phyloP scores from a whole-genome alignment of 352 stramenopile genomes.

The Phytophthora tubulina region DNA sequence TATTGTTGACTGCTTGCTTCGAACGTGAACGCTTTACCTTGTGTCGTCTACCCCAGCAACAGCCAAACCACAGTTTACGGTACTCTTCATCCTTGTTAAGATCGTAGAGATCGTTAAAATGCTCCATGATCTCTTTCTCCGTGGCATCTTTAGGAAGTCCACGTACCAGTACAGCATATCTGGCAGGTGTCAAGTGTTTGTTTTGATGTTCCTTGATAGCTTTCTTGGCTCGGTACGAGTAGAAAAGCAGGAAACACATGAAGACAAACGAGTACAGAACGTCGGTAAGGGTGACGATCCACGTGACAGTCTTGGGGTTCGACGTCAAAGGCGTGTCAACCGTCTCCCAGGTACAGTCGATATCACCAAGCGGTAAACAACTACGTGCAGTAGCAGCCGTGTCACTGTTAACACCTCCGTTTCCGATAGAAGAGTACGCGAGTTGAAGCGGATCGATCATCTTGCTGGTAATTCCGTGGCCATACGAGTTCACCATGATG shows the following conservation, averaged over 20 bases:
- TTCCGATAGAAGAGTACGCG: conserved; percentile 55
- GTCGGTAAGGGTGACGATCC: conserved; percentile 58
- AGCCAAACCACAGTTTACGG: conserved; percentile 62
- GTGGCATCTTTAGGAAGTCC: conserved; percentile 49
- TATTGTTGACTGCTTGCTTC: conserved; percentile 48
- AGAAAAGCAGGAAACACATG: conserved; percentile 48
- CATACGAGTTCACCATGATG: conserved; percentile 54
- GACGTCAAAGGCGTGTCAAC: conserved; percentile 54
- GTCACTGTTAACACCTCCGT: conserved; percentile 52
- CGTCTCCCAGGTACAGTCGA: conserved; percentile 59
- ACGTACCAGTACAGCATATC: conserved; percentile 63
- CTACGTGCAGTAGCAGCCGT: conserved; percentile 33
- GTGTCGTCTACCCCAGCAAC: conserved; percentile 63
- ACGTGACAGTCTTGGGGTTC: conserved; percentile 50
- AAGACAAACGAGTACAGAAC: conserved; percentile 57
- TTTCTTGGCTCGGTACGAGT: conserved; percentile 39
- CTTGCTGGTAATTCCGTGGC: conserved; percentile 55
- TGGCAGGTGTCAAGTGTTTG: conserved; percentile 60
- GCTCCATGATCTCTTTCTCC: conserved; percentile 70
- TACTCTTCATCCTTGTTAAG: conserved; percentile 64
- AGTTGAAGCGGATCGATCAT: conserved; percentile 56
- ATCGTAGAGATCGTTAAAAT: conserved; percentile 82
- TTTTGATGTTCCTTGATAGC: conserved; percentile 48
- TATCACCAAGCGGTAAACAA: conserved; percentile 46
- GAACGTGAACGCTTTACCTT: conserved; percentile 52